Evolutionary conservation across 192 early-diverging fungal genomes (phyloP), one percentile per base, ranked within the genome.

Genomic region (Entomortierella parvispora): DNA sequence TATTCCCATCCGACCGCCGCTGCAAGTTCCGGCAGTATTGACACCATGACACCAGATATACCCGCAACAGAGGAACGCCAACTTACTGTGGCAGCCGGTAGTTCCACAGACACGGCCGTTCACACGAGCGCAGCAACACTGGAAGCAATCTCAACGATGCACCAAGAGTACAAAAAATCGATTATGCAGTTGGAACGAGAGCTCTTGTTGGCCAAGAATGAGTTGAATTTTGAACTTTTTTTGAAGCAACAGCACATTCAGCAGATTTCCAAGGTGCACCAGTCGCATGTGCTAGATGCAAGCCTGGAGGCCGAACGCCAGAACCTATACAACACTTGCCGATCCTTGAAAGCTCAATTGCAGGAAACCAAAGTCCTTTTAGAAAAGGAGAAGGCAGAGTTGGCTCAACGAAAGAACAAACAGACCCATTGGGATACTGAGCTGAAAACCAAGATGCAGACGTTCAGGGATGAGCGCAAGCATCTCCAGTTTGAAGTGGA

Each of bases 181-280:
- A 62, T 86, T 62, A 62, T 80, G 12, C 65, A 74, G 7, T 42
- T 88, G 22, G 81, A 86, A 43, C 69, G 87, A 25, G 87, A 88
- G 42, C 70, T 88, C 18, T 60, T 88, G 33, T 47, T 88, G 26
- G 57, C 86, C 7, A 68, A 82, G 59, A 88, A 88, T 33, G 87
- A 88, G 47, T 69, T 88, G 26, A 88, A 86, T 31, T 88, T 88
- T 77, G 87, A 88, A 63, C 55, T 88, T 17, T 88, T 86, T 56
- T 67, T 88, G 40, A 84, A 86, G 54, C 87, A 88, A 51, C 87
- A 88, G 28, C 85, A 88, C 42, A 70, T 88, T 9, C 87, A 88
- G 62, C 87, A 88, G 47, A 88, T 88, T 45, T 84, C 82, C 20
- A 67, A 82, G 52, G 69, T 88, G 4, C 83, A 88, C 64, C 80